These are phyloP conservation scores for Saccharomycopsis fibuligera DNA, from an alignment of 805 yeast genomes.

Conservation along the genomic window DNA sequence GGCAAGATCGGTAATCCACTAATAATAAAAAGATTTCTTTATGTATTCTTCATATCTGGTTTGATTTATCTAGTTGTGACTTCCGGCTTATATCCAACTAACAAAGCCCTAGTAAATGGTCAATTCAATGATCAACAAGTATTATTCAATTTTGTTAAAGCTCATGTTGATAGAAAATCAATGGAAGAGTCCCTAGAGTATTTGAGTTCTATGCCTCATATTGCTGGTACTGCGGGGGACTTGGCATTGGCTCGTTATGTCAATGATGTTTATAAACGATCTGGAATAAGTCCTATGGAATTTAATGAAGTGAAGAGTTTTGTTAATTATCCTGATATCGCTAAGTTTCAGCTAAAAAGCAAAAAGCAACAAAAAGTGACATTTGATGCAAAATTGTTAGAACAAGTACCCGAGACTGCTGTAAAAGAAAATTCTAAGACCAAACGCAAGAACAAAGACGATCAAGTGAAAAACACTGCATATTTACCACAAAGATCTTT, in stretches of 20 bases:
- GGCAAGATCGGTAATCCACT: constrained; percentile 21
- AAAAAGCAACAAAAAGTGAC: constrained; percentile 24
- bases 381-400: constrained; percentile 35
- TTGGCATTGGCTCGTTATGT: constrained; percentile 63
- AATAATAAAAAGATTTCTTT: constrained; percentile 65
- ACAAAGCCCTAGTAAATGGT: constrained; percentile 38
- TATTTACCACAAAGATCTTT: constrained; percentile 39
- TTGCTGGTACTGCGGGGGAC: constrained; percentile 87
- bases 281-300: constrained; percentile 48
- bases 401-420: constrained; percentile 17
- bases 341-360: constrained; percentile 27
- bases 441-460: constrained; percentile 19
- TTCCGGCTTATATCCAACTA: constrained; percentile 47
- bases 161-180: constrained; percentile 47
- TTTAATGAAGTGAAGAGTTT: constrained; percentile 47
- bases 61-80: constrained; percentile 52
- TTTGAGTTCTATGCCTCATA: constrained; percentile 74
- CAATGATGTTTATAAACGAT: constrained; percentile 47
- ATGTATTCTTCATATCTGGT: constrained; percentile 58
- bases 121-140: constrained; percentile 56
- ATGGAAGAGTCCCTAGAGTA: constrained; percentile 66
- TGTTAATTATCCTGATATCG: constrained; percentile 56
- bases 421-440: neutral
- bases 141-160: constrained; percentile 42
- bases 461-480: constrained; percentile 24